These are phyloP conservation scores for Chiua virens DNA, from an alignment of 768 basidiomycete species.

Conservation along the genomic window DNA sequence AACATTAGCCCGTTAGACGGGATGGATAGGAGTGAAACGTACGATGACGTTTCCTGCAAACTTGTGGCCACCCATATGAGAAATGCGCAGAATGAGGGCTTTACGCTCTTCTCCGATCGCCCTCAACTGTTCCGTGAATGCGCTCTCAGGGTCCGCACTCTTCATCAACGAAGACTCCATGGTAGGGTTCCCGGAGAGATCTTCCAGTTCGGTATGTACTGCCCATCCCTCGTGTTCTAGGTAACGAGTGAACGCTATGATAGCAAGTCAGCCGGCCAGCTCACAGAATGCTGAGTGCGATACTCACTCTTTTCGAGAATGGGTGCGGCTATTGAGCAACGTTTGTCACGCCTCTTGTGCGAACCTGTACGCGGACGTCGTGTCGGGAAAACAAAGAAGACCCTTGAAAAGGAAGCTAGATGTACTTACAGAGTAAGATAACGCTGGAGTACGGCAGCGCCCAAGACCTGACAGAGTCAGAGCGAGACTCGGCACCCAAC, in stretches of 20 bases:
- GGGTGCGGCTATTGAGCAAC: constrained; percentile 85
- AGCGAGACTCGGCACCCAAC: constrained; percentile 42
- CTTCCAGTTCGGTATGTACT: constrained; percentile 72
- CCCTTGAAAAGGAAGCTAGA: not conserved
- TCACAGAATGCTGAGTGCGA: constrained; percentile 12
- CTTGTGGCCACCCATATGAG: constrained; percentile 92
- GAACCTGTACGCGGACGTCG: constrained; percentile 56
- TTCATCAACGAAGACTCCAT: constrained; percentile 22
- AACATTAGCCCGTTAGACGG: not conserved
- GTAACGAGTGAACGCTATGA: constrained; percentile 57
- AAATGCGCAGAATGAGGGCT: constrained; percentile 82
- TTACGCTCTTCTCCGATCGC: constrained; percentile 55
- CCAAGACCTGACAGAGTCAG: constrained; percentile 63
- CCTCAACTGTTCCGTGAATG: constrained; percentile 47
- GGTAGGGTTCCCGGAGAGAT: constrained; percentile 38
- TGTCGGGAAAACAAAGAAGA: not conserved
- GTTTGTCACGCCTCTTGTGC: constrained; percentile 89
- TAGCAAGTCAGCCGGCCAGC: not conserved
- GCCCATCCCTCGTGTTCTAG: constrained; percentile 72
- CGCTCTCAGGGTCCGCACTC: constrained; percentile 47
- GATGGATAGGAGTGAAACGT: constrained; percentile 34
- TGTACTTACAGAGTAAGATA: constrained; percentile 78
- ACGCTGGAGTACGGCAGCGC: constrained; percentile 87
- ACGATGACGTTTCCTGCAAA: constrained; percentile 92
- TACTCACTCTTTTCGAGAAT: constrained; percentile 71